phyloP scores from a whole-genome alignment of 345 rosid genomes.

The Carallia brachiata region DNA sequence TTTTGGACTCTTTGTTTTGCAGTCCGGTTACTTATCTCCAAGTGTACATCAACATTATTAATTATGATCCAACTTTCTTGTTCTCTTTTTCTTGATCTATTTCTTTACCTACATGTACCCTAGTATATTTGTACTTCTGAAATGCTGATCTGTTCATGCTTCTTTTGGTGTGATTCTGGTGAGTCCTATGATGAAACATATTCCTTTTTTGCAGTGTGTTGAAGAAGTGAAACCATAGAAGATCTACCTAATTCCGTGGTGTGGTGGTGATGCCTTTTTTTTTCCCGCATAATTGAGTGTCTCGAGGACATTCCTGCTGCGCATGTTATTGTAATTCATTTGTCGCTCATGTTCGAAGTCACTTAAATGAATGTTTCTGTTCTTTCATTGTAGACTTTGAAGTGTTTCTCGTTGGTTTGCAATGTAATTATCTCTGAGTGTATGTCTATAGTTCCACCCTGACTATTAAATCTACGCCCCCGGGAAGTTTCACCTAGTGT shows the following conservation, averaged over 20 bases:
- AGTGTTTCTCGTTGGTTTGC: too few species aligned
- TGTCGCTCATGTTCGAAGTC: slow-evolving; percentile 16
- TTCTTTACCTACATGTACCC: background rate
- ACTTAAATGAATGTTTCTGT: background rate
- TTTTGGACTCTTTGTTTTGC: too few species aligned
- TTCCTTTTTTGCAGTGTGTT: slow-evolving; percentile 53
- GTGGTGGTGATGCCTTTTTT: slow-evolving; percentile 15
- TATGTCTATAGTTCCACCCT: too few species aligned
- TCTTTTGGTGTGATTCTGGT: background rate
- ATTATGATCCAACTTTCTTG: too few species aligned
- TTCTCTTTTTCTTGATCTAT: background rate
- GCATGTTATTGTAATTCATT: slow-evolving; percentile 27
- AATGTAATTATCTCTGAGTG: too few species aligned
- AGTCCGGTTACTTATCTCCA: too few species aligned
- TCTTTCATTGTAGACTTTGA: background rate
- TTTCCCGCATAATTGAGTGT: slow-evolving; percentile 14
- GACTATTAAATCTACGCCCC: too few species aligned
- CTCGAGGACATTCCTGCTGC: slow-evolving; percentile 16
- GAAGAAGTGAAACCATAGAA: slow-evolving; percentile 40
- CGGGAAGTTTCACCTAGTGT: too few species aligned
- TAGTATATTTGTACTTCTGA: background rate
- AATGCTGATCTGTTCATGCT: background rate
- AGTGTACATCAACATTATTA: too few species aligned
- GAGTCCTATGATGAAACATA: slow-evolving; percentile 8
- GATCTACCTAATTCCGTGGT: slow-evolving; percentile 9